Conservation (phyloP, 495 filamentous ascomycete genomes). For the Aspergillus hancockii region DNA sequence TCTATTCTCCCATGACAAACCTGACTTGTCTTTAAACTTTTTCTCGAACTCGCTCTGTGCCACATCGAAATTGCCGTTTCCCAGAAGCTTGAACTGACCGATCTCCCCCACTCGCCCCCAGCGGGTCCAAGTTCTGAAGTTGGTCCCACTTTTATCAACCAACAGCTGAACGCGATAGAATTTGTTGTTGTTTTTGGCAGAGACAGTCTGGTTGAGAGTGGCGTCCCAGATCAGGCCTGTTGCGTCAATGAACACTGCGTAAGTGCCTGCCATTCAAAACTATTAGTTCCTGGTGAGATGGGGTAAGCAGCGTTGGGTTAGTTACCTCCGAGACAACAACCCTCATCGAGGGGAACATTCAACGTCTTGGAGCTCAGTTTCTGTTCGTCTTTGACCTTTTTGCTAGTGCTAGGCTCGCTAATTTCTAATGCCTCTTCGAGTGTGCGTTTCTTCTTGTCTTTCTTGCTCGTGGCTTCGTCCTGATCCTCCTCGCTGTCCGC, state of each 20-base stretch:
- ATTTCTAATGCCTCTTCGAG: constrained; percentile 12
- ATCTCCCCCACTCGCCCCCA: constrained; percentile 80
- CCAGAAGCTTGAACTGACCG: constrained; percentile 58
- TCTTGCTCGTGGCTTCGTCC: constrained; percentile 23
- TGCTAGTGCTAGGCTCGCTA: constrained; percentile 14
- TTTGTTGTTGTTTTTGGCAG: constrained; percentile 67
- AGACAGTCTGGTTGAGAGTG: constrained; percentile 49
- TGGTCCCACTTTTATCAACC: constrained; percentile 14
- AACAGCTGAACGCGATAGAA: constrained; percentile 68
- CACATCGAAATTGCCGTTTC: constrained; percentile 33
- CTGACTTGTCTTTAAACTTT: constrained; percentile 80
- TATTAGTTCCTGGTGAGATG: constrained; percentile 2
- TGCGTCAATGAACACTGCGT: constrained; percentile 63
- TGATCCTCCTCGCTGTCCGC: constrained; percentile 21
- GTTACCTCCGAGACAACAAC: constrained; percentile 39
- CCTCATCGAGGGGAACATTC: constrained; percentile 54
- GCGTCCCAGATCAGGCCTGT: constrained; percentile 63
- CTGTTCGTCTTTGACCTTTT: constrained; percentile 47
- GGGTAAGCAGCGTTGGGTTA: constrained; percentile 14
- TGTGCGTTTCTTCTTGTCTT: constrained; percentile 30
- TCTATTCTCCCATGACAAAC: constrained; percentile 66
- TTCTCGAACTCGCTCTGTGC: constrained; percentile 62
- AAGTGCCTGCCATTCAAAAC: background rate
- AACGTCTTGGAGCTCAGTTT: constrained; percentile 40
- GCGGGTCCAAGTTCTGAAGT: constrained; percentile 63